phyloP scores from a whole-genome alignment of 179 eudicot species.

The Carnegiea gigantea region DNA sequence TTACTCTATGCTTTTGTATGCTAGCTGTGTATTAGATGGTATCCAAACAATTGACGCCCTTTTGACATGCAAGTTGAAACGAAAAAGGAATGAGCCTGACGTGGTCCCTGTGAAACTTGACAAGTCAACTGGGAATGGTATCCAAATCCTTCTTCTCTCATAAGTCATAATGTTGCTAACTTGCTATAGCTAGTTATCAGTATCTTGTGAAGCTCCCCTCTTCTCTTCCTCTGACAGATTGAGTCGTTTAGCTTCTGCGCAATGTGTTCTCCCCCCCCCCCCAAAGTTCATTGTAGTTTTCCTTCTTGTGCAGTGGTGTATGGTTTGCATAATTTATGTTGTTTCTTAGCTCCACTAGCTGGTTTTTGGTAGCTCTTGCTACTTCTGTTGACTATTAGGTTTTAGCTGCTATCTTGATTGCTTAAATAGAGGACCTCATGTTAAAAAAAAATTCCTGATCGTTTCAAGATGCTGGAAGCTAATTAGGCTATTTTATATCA shows the following conservation, averaged over 20 bases:
- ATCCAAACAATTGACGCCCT: conserved; percentile 91
- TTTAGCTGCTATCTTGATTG: neutral
- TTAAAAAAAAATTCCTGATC: no score
- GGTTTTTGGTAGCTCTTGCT: neutral
- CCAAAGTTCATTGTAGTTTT: neutral
- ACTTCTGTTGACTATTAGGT: neutral
- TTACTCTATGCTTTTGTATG: conserved; percentile 36
- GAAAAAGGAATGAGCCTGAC: conserved; percentile 66
- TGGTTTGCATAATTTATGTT: neutral
- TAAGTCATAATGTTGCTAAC: neutral
- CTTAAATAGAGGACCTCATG: neutral
- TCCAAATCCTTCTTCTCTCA: neutral
- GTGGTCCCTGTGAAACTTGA: conserved; percentile 34
- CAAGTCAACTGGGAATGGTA: conserved; percentile 58
- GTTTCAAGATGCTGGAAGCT: neutral
- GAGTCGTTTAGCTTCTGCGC: neutral
- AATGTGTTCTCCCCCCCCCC: conserved; percentile 1
- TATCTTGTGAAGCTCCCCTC: neutral
- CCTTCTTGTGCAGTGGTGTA: neutral
- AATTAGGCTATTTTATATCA: neutral
- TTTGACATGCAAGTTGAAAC: conserved; percentile 78
- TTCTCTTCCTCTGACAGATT: neutral
- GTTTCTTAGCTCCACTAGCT: neutral
- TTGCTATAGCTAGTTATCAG: neutral
- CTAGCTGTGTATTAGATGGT: conserved; percentile 95